Evolutionary conservation across 169 alveolate genomes (phyloP).

Genomic region (Plasmodium inui): DNA sequence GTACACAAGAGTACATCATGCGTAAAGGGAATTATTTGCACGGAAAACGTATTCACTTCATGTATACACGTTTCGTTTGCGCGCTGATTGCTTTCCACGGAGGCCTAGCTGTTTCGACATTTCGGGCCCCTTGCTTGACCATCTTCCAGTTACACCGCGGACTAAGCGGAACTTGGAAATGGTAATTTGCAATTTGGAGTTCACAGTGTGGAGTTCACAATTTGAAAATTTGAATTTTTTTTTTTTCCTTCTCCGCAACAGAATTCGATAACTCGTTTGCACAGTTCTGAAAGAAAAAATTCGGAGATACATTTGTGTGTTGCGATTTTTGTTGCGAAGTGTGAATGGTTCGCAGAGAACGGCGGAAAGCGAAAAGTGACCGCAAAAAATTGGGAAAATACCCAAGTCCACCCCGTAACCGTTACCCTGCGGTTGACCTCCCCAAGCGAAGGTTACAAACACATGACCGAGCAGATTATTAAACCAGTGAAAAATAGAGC

Average conservation of each 20-base stretch:
- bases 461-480: neutral
- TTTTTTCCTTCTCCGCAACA: neutral
- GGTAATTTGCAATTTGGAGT: neutral
- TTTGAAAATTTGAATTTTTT: neutral
- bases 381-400: neutral
- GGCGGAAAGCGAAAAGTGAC: neutral
- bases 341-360: neutral
- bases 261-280: neutral
- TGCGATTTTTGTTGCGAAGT: neutral
- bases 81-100: neutral
- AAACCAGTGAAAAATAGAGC: neutral
- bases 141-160: neutral
- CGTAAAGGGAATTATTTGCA: neutral
- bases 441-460: neutral
- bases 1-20: neutral
- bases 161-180: neutral
- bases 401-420: neutral
- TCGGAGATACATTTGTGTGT: neutral
- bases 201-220: neutral
- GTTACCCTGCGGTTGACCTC: neutral
- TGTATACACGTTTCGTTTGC: neutral
- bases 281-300: neutral
- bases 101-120: neutral
- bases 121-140: neutral
- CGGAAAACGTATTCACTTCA: neutral